Evolutionary conservation across 441 rosid genomes (phyloP).

Genomic region (Eruca vesicaria): DNA sequence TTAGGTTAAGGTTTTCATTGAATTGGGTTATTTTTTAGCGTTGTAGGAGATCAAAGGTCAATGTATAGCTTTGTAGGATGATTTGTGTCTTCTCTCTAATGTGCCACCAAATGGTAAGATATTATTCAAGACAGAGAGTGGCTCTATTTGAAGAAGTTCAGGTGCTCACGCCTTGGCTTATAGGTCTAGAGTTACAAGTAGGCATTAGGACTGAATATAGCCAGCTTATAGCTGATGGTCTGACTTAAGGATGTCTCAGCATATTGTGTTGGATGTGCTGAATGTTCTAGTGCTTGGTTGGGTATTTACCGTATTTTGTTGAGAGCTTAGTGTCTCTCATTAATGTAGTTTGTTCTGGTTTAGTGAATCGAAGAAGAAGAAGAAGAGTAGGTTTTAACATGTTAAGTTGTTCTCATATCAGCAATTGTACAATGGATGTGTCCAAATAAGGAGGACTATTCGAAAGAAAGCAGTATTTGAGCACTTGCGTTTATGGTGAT

Average conservation of each 20-base stretch:
- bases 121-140: not conserved
- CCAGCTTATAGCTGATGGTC: not conserved
- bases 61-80: not conserved
- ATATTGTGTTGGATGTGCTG: not conserved
- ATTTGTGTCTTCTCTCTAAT: not conserved
- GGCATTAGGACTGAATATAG: too few species aligned
- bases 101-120: not conserved
- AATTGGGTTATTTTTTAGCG: not conserved
- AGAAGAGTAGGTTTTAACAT: not conserved
- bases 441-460: not conserved
- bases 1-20: not conserved
- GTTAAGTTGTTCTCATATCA: not conserved
- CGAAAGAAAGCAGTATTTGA: not conserved
- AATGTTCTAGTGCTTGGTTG: not conserved
- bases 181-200: not conserved
- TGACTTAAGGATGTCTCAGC: not conserved
- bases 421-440: too few species aligned
- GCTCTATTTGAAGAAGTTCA: not conserved
- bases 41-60: constrained; percentile 1
- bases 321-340: not conserved
- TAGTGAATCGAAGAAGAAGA: not conserved
- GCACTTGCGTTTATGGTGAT: not conserved
- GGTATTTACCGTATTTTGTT: not conserved
- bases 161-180: not conserved
- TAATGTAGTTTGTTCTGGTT: not conserved